Percentiles rank a stretch among this genome's conserved stretches.
These are phyloP conservation scores for Aspergillus tanneri DNA, from an alignment of 2,329 filamentous ascomycete species.

Conservation along the genomic window DNA sequence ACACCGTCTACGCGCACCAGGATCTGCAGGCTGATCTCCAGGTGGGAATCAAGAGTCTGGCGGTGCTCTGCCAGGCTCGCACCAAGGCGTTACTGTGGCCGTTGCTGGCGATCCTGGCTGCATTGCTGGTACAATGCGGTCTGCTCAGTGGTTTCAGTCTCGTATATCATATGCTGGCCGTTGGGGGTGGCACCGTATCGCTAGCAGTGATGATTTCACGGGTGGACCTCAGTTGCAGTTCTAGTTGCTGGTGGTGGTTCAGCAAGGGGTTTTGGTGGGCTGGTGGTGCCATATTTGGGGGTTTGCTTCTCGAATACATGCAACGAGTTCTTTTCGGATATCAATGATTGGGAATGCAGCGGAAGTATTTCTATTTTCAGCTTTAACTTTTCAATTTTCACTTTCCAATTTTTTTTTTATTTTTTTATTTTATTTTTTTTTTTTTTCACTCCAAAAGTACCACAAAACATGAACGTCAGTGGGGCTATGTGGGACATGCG, in stretches of 20 bases:
- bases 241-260: conserved; percentile 9
- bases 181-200: background rate
- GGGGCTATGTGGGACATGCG: too few relatives aligned
- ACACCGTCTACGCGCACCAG: conserved; percentile 40
- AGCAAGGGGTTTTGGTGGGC: conserved; percentile 7
- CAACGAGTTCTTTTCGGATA: too few relatives aligned
- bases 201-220: background rate
- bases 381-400: too few relatives aligned
- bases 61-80: conserved; percentile 16
- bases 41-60: conserved; percentile 37
- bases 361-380: too few relatives aligned
- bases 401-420: too few relatives aligned
- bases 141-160: background rate
- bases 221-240: background rate
- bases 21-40: conserved; percentile 39
- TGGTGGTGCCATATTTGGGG: background rate
- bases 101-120: background rate
- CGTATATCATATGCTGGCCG: background rate
- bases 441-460: too few relatives aligned
- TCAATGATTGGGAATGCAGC: too few relatives aligned
- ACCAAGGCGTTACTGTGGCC: conserved; percentile 5
- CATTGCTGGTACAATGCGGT: background rate
- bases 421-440: too few relatives aligned
- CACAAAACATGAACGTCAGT: too few relatives aligned
- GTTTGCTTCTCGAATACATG: background rate